A percentile compares a stretch with the other conserved stretches of the same genome.
Conservation (phyloP, 257 asterid species). For the Jacaranda copaia region DNA sequence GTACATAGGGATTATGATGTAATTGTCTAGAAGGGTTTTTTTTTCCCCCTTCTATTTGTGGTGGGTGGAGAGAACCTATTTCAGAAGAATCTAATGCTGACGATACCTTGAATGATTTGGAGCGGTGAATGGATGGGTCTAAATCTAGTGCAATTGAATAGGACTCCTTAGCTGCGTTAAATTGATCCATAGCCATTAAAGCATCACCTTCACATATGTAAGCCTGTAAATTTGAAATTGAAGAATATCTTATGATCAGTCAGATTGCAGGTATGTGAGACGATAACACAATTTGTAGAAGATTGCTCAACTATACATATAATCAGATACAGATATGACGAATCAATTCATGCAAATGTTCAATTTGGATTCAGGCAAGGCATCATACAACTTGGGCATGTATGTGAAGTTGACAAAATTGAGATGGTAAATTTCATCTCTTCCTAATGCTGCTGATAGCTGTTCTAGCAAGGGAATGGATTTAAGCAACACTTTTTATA, state of each 20-base stretch:
- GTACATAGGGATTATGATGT: not conserved
- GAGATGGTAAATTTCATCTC: not conserved
- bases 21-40: not conserved
- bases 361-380: conserved; percentile 24
- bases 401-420: not conserved
- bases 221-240: conserved; percentile 52
- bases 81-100: conserved; percentile 11
- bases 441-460: not conserved
- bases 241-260: conserved; percentile 10
- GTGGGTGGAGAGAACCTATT: not conserved
- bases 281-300: not conserved
- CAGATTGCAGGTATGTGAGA: conserved; percentile 17
- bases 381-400: not conserved
- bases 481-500: not conserved
- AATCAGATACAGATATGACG: not conserved
- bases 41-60: not conserved
- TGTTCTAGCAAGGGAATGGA: not conserved
- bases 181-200: conserved; percentile 66
- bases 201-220: conserved; percentile 86
- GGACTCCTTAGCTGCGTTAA: conserved; percentile 70
- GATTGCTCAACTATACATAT: conserved; percentile 13
- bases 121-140: conserved; percentile 79
- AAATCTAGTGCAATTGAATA: conserved; percentile 71
- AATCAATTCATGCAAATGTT: not conserved
- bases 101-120: conserved; percentile 83